Percentiles rank a stretch among this genome's conserved stretches.
Evolutionary conservation across 2,329 filamentous ascomycete species (phyloP).

Genomic region (Fusarium sambucinum): DNA sequence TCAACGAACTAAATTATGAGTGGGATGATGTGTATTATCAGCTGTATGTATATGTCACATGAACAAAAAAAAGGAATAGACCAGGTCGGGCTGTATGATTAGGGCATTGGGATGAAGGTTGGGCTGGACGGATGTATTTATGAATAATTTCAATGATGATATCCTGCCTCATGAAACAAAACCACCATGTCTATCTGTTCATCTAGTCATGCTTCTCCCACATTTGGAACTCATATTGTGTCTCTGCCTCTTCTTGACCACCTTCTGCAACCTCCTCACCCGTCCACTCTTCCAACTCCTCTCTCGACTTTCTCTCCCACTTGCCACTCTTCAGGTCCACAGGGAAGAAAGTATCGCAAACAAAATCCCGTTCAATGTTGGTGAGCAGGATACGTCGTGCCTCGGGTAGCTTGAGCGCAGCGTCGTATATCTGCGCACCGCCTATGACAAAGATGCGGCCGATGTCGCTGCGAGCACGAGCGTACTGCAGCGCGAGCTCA

Average conservation of each 20-base stretch:
- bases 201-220: constrained; percentile 68
- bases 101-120: constrained; percentile 14
- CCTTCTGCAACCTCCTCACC: constrained; percentile 72
- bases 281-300: constrained; percentile 71
- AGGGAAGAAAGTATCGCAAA: constrained; percentile 82
- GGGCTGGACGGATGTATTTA: constrained; percentile 12
- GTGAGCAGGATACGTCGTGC: constrained; percentile 77
- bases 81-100: constrained; percentile 39
- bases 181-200: neutral
- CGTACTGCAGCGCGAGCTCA: constrained; percentile 66
- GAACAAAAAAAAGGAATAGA: constrained; percentile 13
- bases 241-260: constrained; percentile 71
- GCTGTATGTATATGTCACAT: constrained; percentile 24
- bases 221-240: constrained; percentile 78
- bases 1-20: constrained; percentile 35
- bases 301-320: constrained; percentile 67
- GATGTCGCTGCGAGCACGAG: constrained; percentile 57
- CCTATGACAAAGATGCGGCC: constrained; percentile 87
- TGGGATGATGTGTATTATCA: constrained; percentile 45
- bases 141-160: constrained; percentile 39
- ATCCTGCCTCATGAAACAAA: constrained; percentile 24
- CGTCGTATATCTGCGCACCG: constrained; percentile 85
- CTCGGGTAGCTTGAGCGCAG: constrained; percentile 71
- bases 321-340: constrained; percentile 62
- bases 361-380: constrained; percentile 74